A percentile compares a stretch with the other conserved stretches of the same genome.
phyloP scores from a whole-genome alignment of 78 protist species.

The Goniomonas avonlea region DNA sequence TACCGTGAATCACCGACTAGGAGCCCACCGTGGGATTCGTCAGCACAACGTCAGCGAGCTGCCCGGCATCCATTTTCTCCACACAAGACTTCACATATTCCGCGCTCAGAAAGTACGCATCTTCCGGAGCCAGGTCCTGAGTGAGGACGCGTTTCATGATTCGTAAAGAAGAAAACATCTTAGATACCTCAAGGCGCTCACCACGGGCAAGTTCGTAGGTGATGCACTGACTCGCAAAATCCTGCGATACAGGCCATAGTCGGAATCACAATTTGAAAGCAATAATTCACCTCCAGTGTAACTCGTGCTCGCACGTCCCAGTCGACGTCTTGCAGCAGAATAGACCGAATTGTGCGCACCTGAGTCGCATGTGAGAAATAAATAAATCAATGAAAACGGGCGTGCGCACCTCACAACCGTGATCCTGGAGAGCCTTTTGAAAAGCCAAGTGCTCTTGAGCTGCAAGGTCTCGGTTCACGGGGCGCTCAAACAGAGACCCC shows the following conservation, averaged over 20 bases:
- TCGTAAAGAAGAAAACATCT: no score
- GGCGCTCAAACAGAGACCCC: slow-evolving; percentile 71
- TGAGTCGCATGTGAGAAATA: no score
- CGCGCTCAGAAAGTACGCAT: slow-evolving; percentile 27
- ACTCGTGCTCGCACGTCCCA: slow-evolving; percentile 47
- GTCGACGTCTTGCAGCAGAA: slow-evolving; percentile 27
- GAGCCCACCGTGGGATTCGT: slow-evolving; percentile 61
- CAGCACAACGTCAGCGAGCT: slow-evolving; percentile 63
- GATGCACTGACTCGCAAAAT: background rate
- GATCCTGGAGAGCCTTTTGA: slow-evolving; percentile 19
- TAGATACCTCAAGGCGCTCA: no score
- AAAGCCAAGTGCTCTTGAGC: slow-evolving; percentile 49
- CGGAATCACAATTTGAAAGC: background rate
- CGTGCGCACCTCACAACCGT: no score
- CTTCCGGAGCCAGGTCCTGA: background rate
- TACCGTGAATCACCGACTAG: no score
- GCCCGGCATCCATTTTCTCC: slow-evolving; percentile 54
- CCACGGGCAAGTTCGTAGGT: background rate
- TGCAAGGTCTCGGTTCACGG: slow-evolving; percentile 63
- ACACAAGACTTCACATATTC: slow-evolving; percentile 51
- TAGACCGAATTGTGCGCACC: slow-evolving; percentile 31
- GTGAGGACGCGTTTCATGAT: slow-evolving; percentile 7
- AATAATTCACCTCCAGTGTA: slow-evolving; percentile 47
- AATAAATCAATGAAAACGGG: no score
- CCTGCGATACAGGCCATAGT: slow-evolving; percentile 4